Base-by-base conservation (phyloP, 2,329 filamentous ascomycete species). In the Hypoxylon sp. region DNA sequence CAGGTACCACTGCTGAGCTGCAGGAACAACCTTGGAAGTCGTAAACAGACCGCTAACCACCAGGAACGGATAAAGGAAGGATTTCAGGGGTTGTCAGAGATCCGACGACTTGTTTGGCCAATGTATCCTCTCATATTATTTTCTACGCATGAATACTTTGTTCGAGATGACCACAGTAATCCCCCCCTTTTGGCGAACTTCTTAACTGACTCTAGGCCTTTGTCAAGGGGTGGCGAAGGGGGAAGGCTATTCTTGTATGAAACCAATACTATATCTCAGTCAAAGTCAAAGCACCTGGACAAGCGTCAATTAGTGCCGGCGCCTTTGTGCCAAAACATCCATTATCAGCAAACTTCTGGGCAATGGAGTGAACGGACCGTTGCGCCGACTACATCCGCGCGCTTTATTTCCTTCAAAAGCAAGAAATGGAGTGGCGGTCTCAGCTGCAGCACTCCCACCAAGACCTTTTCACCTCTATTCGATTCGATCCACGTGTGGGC, bases 21-120 rank as follows among this genome's bases (percentile, higher is more conserved):
- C 64, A 67, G 64, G 64, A 64, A 67, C 64, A 64, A 39, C n/a
- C n/a, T n/a, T n/a, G n/a, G n/a, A n/a, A n/a, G 51, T 53, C 51
- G 24, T 15, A 34, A 28, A 30, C 28, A 56, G 60, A 59, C 64
- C 50, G 47, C 60, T 50, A 11, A 53, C 62, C 55, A 67, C 55
- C 57, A 67, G 46, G 30, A 57, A 41, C 44, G 19, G 15, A 50
- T 57, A 41, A 34, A 48, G 53, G 54, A 15, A 59, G 64, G 58
- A 67, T 46, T 62, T 56, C 57, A 61, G 61, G 64, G 64, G 57
- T 28, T 62, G 58, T 62, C 26, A 57, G 49, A 64, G 51, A 53
- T 58, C 62, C 11, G 55, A 30, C 17, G 24, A 30, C 46, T 49
- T 48, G 61, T 59, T 55, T 46, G 30, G 30, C 48, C 22, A 10